Evolutionary conservation across 164 flowering plant species (phyloP).

Genomic region (Stephania cephalantha): DNA sequence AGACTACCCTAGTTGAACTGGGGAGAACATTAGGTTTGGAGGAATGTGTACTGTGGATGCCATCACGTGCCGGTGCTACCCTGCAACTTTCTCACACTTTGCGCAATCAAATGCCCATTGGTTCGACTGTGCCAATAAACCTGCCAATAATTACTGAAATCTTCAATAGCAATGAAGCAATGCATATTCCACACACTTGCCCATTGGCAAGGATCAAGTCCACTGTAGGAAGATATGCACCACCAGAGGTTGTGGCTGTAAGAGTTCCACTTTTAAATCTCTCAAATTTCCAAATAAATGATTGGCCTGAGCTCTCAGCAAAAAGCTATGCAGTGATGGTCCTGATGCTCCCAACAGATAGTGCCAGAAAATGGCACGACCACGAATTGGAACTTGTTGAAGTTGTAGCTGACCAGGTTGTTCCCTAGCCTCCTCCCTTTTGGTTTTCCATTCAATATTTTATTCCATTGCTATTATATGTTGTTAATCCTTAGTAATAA

Average conservation of each 20-base stretch:
- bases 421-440: neutral
- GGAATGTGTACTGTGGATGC: slow-evolving; percentile 85
- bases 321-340: slow-evolving; percentile 68
- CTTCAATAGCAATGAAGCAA: slow-evolving; percentile 46
- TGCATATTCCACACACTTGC: slow-evolving; percentile 46
- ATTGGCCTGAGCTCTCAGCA: slow-evolving; percentile 55
- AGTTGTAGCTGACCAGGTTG: slow-evolving; percentile 81
- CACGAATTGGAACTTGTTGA: slow-evolving; percentile 82
- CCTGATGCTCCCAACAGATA: slow-evolving; percentile 51
- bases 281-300: slow-evolving; percentile 54
- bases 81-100: slow-evolving; percentile 57
- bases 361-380: slow-evolving; percentile 58
- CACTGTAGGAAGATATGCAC: slow-evolving; percentile 38
- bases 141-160: slow-evolving; percentile 50
- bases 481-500: neutral
- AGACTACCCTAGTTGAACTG: slow-evolving; percentile 66
- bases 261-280: slow-evolving; percentile 66
- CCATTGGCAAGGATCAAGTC: slow-evolving; percentile 50
- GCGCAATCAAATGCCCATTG: slow-evolving; percentile 40
- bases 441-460: neutral
- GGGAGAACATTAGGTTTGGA: slow-evolving; percentile 57
- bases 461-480: neutral
- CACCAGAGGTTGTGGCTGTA: slow-evolving; percentile 68
- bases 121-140: slow-evolving; percentile 42
- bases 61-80: slow-evolving; percentile 37